These are phyloP conservation scores for Phytopythium boreale DNA, from an alignment of 352 stramenopile genomes.

Conservation along the genomic window DNA sequence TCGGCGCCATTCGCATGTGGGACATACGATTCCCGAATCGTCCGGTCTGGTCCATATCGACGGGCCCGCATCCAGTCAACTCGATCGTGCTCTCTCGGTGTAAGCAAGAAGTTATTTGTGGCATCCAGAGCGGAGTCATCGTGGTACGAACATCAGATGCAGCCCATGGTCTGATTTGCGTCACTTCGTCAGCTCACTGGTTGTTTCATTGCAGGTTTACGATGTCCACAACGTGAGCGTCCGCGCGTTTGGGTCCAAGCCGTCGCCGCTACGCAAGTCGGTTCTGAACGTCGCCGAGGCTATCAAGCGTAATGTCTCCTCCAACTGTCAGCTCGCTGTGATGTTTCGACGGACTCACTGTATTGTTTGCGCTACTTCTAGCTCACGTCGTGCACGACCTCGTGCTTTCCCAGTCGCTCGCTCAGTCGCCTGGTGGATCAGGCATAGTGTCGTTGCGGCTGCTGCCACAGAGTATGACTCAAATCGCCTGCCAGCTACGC, in stretches of 20 bases:
- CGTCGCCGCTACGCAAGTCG: conserved; percentile 45
- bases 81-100: conserved; percentile 39
- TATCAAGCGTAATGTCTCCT: conserved; percentile 42
- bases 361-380: conserved; percentile 19
- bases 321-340: neutral
- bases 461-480: conserved; percentile 25
- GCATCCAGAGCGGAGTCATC: conserved; percentile 52
- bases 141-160: conserved; percentile 27
- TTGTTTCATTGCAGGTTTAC: conserved; percentile 35
- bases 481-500: conserved; percentile 59
- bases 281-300: conserved; percentile 39
- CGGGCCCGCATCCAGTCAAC: conserved; percentile 45
- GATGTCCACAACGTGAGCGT: conserved; percentile 61
- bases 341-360: neutral
- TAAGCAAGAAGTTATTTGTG: conserved; percentile 53
- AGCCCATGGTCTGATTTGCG: neutral
- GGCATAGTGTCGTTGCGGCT: conserved; percentile 45
- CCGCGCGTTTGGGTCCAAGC: conserved; percentile 61
- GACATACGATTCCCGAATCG: conserved; percentile 47
- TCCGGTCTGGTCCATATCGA: conserved; percentile 54
- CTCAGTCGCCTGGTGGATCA: neutral
- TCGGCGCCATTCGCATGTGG: conserved; percentile 69
- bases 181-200: neutral
- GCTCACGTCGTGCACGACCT: conserved; percentile 18
- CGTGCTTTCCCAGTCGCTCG: neutral